Evolutionary conservation across 179 eudicot genomes (phyloP), one percentile per base, ranked within the genome.

Genomic region (Spergularia azorica): DNA sequence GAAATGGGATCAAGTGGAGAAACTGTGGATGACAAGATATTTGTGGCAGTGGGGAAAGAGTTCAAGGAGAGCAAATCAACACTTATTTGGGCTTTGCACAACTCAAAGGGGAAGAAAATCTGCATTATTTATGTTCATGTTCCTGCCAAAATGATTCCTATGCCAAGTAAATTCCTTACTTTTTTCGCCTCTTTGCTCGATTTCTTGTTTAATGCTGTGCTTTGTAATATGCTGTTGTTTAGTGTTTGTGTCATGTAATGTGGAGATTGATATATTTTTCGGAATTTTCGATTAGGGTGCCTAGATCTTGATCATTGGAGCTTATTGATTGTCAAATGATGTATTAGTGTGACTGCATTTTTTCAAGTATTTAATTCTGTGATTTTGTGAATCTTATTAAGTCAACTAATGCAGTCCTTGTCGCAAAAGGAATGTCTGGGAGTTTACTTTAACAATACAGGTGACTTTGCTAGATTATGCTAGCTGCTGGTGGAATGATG

Each of bases 51-150:
- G 17, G 91, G 97, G 60, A 90, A 82, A 79, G 90, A 88, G 0
- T 38, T 86, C 67, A 93, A 84, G 70, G 88, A 89, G 71, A 82
- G 79, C 69, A 88, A 89, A 69, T 86, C 77, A 18, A 78, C 83
- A 74, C 71, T 95, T 70, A 38, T 15, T 41, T 95, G 99, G 99
- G 94, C 97, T 58, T 66, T 95, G 82, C 89, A 86, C 18, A 88
- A 89, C 39, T 88, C 84, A 0, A 79, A 79, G 65, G 97, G 95
- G 77, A 90, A 76, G 86, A 83, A 72, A 66, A 87, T 93, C 68
- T 89, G 93, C 79, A 83, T 95, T 48, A 68, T 88, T 72, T 89
- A 95, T 85, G 91, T 95, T 87, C 97, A 91, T 81, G 85, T 88
- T 61, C 95, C 97, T 43, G 90, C 96, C 9, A 87, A 91, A 81